Conservation (phyloP, 768 basidiomycete genomes). For the Russula griseocarnosa region DNA sequence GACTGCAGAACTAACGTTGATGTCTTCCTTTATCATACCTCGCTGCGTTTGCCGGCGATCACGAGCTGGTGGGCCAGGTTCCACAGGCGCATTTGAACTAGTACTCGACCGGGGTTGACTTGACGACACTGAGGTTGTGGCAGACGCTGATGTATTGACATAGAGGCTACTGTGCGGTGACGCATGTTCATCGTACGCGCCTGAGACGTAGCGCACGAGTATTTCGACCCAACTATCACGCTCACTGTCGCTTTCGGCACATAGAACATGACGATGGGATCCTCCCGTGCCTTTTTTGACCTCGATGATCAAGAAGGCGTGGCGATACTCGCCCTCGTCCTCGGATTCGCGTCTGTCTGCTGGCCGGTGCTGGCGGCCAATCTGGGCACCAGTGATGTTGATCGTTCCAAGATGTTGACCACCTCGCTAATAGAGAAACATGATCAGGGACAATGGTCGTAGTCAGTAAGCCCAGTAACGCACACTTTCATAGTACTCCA, state of each 20-base stretch:
- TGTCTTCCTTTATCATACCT: slow-evolving; percentile 56
- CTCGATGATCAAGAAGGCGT: slow-evolving; percentile 97
- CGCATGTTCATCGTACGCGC: slow-evolving; percentile 61
- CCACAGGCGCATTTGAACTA: slow-evolving; percentile 45
- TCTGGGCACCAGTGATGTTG: slow-evolving; percentile 85
- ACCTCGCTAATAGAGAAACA: slow-evolving; percentile 55
- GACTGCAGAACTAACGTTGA: slow-evolving; percentile 48
- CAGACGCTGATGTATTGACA: slow-evolving; percentile 27
- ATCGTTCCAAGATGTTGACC: slow-evolving; percentile 92
- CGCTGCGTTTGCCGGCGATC: slow-evolving; percentile 32
- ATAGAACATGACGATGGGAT: slow-evolving; percentile 83
- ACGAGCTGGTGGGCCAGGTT: slow-evolving; percentile 32
- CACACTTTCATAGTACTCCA: slow-evolving; percentile 96
- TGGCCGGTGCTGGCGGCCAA: slow-evolving; percentile 85
- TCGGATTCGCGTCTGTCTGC: slow-evolving; percentile 51
- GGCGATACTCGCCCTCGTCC: slow-evolving; percentile 91
- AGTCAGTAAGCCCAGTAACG: slow-evolving; percentile 38
- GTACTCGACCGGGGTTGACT: slow-evolving; percentile 57
- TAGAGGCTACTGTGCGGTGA: slow-evolving; percentile 24
- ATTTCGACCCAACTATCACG: slow-evolving; percentile 94
- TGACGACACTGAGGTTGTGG: slow-evolving; percentile 30
- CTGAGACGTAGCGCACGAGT: slow-evolving; percentile 83
- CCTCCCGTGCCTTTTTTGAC: slow-evolving; percentile 69
- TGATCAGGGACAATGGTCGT: slow-evolving; percentile 7
- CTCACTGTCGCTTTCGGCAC: slow-evolving; percentile 92